Evolutionary conservation across 2,329 filamentous ascomycete species (phyloP), one percentile per base, ranked within the genome.

Genomic region (Aphanocladium album): DNA sequence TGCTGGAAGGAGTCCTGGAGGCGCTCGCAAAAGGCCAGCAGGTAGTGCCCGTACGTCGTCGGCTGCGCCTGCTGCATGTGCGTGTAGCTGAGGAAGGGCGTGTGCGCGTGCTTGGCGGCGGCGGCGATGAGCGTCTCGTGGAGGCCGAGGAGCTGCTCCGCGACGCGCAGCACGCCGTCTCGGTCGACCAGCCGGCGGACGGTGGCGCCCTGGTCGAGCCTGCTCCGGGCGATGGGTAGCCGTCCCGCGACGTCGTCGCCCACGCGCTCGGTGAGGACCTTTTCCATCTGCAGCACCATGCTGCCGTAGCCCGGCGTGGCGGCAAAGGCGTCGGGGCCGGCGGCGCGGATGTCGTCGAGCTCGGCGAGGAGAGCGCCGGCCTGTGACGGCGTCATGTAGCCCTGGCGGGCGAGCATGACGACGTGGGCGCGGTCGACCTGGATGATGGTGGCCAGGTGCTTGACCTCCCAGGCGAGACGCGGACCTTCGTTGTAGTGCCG

Each of bases 101-200:
- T 41, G 27, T 41, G 25, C 12, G 30, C 80, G 0, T 85, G 82
- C 63, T 79, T 81, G 2, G 89, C 86, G 0, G 88, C 84, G 0
- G 85, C 85, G 1, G 86, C 85, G 54, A 89, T 87, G 61, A 89
- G 84, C 0, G 87, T 61, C 57, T 61, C 19, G 55, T 64, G 43
- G 7, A 58, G 27, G 43, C n/a, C 16, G 27, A 58, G 45, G 12
- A 58, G 55, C 23, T 50, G 27, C 33, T 27, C 19, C 7, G 39
- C 14, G 33, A 58, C 55, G 19, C 4, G 14, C 19, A 49, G 46
- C 5, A 50, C 30, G 43, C 33, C 23, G 55, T 23, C 55, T 12
- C 33, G 25, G 27, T 58, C 55, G 11, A 58, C 55, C 21, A 58
- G 27, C 30, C 55, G 55, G 21, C 45, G 45, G 19, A 58, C 45